A percentile compares a stretch with the other conserved stretches of the same genome.
These are phyloP conservation scores for Rhodotorula graminis DNA, from an alignment of 768 basidiomycete species.

Conservation along the genomic window DNA sequence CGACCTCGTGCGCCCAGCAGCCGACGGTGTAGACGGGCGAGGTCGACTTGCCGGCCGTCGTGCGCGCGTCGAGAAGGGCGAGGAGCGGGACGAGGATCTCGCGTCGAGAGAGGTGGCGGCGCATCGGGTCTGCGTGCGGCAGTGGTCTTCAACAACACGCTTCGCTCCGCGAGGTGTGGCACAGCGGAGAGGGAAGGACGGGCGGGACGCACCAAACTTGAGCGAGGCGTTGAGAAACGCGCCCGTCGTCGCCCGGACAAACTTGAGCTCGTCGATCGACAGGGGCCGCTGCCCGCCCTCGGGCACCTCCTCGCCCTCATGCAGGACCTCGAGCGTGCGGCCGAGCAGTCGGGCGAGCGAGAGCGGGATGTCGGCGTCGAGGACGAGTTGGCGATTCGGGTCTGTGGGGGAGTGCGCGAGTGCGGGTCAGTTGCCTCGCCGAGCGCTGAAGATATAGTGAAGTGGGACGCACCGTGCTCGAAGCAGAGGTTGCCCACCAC, in stretches of 20 bases:
- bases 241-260: constrained; percentile 23
- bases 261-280: constrained; percentile 11
- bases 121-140: constrained; percentile 28
- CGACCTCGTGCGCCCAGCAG: not conserved
- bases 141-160: accelerated
- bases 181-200: not conserved
- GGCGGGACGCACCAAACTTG: constrained; percentile 24
- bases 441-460: too few relatives aligned
- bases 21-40: constrained; percentile 16
- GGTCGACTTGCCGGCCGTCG: not conserved
- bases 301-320: not conserved
- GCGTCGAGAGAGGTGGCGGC: not conserved
- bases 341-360: not conserved
- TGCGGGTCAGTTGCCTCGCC: too few relatives aligned
- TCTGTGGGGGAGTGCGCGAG: constrained; percentile 9
- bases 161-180: too few relatives aligned
- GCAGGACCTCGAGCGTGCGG: not conserved
- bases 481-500: constrained; percentile 35
- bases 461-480: constrained; percentile 27
- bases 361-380: constrained; percentile 16
- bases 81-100: constrained; percentile 14
- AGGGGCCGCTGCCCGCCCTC: not conserved
- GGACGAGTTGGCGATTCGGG: constrained; percentile 21
- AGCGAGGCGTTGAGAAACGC: constrained; percentile 34
- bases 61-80: constrained; percentile 22